Evolutionary conservation across 1,139 yeast species (phyloP).

Genomic region (Blastobotrys niveus): DNA sequence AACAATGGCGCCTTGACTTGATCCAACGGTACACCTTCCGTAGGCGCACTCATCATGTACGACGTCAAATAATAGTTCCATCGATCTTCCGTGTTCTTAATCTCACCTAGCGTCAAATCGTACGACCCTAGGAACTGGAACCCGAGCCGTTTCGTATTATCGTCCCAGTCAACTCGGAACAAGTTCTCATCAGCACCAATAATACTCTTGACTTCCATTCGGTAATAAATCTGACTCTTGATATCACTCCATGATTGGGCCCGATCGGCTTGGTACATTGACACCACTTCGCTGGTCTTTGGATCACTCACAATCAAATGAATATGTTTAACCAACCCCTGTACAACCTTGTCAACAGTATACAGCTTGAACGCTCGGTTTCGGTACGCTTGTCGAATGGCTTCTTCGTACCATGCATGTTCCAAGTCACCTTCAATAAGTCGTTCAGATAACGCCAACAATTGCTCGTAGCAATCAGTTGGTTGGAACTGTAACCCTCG

Average conservation of each 20-base stretch:
- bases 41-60: conserved; percentile 90
- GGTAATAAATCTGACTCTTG: conserved; percentile 81
- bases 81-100: conserved; percentile 65
- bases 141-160: conserved; percentile 47
- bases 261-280: conserved; percentile 78
- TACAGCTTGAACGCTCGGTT: conserved; percentile 89
- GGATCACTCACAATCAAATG: conserved; percentile 73
- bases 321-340: conserved; percentile 83
- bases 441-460: conserved; percentile 63
- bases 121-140: conserved; percentile 82
- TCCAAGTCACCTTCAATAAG: conserved; percentile 88
- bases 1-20: conserved; percentile 32
- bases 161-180: conserved; percentile 78
- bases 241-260: conserved; percentile 50
- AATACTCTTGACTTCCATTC: conserved; percentile 78
- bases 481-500: conserved; percentile 70
- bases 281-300: conserved; percentile 76
- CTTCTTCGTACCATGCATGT: conserved; percentile 93
- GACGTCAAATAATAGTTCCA: conserved; percentile 94
- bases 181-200: conserved; percentile 84
- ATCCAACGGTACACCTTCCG: conserved; percentile 84
- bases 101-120: conserved; percentile 78
- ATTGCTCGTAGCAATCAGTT: conserved; percentile 69
- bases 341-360: conserved; percentile 89
- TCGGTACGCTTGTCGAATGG: conserved; percentile 89